Evolutionary conservation across 257 asterid genomes (phyloP), one percentile per base, ranked within the genome.

Genomic region (Capsicum pubescens): DNA sequence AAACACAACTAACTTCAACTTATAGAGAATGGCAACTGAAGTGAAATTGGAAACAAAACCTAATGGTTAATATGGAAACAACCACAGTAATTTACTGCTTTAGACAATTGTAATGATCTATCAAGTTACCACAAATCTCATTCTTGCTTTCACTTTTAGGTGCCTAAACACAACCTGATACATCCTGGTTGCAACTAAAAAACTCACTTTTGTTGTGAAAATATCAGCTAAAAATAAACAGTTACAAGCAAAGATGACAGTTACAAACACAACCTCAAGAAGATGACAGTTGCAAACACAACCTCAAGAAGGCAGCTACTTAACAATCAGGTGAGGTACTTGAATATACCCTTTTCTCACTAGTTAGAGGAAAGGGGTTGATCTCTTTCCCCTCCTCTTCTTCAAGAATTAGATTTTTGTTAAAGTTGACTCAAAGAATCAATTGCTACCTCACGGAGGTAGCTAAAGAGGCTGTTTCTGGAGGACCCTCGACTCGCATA

Each of bases 281-380:
- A 72, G 59, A 72, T 46, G 39, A 72, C n/a, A 74, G 60, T 46
- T 74, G 13, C 61, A 74, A 74, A 74, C 81, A 74, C 81, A 74
- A 50, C 44, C 19, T 48, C 44, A 74, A 48, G 80, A 74, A 50
- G 3, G 19, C 9, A 50, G 21, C 13, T 15, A 69, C 78, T 39
- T 16, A 16, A 39, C 56, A 69, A 68, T 55, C 15, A 16, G 56
- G 78, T 61, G 8, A 61, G 36, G 14, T 36, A 39, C 52, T 42
- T 70, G 78, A 3, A 70, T 36, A 67, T 32, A 39, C 9, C 55
- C 19, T 13, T 50, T 74, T 48, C 80, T 74, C 36, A 56, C 46
- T 74, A 74, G 8, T 50, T 74, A n/a, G 44, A 74, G 36, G 44
- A 21, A 52, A 76, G 61, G 81, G 36, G 81, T 50, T 50, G 61